Base-by-base conservation (phyloP, 495 filamentous ascomycete genomes). In the Daldinia childiae region DNA sequence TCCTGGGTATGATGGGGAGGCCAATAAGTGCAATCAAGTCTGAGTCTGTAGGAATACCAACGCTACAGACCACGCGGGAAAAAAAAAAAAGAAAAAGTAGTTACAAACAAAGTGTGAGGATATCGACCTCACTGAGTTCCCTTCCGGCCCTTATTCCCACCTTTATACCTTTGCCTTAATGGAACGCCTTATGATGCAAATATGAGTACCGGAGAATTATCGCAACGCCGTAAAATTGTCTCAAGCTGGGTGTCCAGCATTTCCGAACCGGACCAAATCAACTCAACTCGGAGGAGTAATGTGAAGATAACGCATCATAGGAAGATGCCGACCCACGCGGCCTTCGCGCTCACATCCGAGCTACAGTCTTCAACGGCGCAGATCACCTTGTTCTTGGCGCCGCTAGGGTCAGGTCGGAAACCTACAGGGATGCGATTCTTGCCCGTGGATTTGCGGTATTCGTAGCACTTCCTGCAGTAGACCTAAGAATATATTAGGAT, bases 281-380 rank as follows among this genome's bases (percentile, higher is more conserved):
- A n/a, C 41, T 51, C 45, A 26, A 50, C 17, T 34, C 32, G 32
- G 32, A 34, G 55, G 45, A 32, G 29, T 19, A n/a, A 29, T 61
- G n/a, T 8, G 15, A 36, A 26, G 12, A 27, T 1, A 7, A 29
- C 12, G 14, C 34, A 32, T 73, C 34, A 78, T 45, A 77, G 61
- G 62, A 82, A 85, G 51, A 85, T 77, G 43, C 83, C 83, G n/a
- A 85, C 79, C 83, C 83, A 85, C 11, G 75, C 72, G 0, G 43
- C 6, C 69, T 83, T 84, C 21, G 55, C 26, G 14, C 60, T 69
- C 27, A 82, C 81, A 2, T 84, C 81, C 3, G 77, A 64, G 3
- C 71, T 24, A 75, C 83, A 85, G 45, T 76, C 82, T 7, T 83
- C 81, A 12, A 85, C 81, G 0, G 78, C 79, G 58, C 83, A 85